Percentiles rank a stretch among this genome's conserved stretches.
phyloP scores from a whole-genome alignment of 2,329 filamentous ascomycete species.

The Arthrobotrys conoides region DNA sequence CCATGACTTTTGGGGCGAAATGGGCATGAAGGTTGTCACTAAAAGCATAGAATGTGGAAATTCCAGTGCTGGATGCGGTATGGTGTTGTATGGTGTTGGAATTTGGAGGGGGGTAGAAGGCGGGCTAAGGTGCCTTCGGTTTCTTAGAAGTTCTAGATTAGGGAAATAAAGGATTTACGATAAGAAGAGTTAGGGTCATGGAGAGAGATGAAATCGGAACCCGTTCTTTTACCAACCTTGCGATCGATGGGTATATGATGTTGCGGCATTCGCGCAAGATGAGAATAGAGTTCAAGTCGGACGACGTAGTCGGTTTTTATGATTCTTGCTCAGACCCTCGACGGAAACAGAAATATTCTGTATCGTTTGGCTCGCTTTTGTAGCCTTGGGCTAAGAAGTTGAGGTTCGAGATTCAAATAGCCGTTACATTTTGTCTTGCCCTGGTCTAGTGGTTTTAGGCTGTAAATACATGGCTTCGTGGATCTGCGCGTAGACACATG shows the following conservation, averaged over 20 bases:
- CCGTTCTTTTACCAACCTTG: neutral
- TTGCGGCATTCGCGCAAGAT: neutral
- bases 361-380: conserved; percentile 28
- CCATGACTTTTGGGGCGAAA: conserved; percentile 10
- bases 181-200: neutral
- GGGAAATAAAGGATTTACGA: neutral
- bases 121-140: neutral
- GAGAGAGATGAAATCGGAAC: neutral
- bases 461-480: neutral
- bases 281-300: conserved; percentile 18
- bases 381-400: neutral
- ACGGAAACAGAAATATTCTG: conserved; percentile 37
- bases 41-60: conserved; percentile 16
- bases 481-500: neutral
- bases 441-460: neutral
- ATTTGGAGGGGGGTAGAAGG: neutral
- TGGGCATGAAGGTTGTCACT: conserved; percentile 15
- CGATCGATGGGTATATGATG: conserved; percentile 14
- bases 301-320: conserved; percentile 13
- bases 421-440: neutral
- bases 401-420: neutral
- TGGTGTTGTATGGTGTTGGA: conserved; percentile 35
- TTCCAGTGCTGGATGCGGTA: conserved; percentile 17
- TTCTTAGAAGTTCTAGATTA: conserved; percentile 11
- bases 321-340: conserved; percentile 33